phyloP scores from a whole-genome alignment of 2,329 filamentous ascomycete species.

The Fusarium goolgardi region DNA sequence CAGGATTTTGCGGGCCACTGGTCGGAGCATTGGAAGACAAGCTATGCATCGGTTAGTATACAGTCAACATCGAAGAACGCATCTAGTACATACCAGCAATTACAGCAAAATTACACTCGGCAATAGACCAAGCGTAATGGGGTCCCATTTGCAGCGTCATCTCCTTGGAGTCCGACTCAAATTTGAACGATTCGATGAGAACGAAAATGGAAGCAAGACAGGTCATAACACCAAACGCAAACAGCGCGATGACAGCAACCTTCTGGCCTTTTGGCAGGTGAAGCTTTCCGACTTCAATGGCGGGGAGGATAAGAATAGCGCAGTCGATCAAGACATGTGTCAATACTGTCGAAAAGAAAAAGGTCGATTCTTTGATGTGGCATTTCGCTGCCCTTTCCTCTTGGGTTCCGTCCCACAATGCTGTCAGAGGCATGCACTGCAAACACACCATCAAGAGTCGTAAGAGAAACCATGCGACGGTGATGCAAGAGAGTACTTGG shows the following conservation, averaged over 20 bases:
- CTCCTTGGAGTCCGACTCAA: constrained; percentile 41
- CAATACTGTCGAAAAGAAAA: constrained; percentile 50
- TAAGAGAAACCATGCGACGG: constrained; percentile 46
- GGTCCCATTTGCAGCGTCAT: constrained; percentile 44
- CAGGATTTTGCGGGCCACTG: constrained; percentile 35
- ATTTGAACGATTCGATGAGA: constrained; percentile 41
- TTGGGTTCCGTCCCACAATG: constrained; percentile 49
- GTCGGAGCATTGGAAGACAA: constrained; percentile 42
- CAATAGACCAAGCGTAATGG: constrained; percentile 47
- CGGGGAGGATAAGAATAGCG: constrained; percentile 48
- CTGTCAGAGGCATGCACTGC: constrained; percentile 50
- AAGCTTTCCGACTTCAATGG: constrained; percentile 50
- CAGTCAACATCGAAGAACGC: fast-evolving
- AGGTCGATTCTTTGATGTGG: constrained; percentile 48
- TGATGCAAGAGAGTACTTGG: constrained; percentile 41
- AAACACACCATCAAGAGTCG: constrained; percentile 50
- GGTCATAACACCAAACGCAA: constrained; percentile 47
- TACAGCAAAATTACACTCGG: constrained; percentile 48
- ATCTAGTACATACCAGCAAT: constrained; percentile 41
- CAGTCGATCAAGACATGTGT: constrained; percentile 51
- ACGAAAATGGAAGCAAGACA: constrained; percentile 48
- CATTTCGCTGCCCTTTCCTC: constrained; percentile 42
- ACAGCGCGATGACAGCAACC: constrained; percentile 47
- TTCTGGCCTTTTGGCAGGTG: constrained; percentile 47
- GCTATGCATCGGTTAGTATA: constrained; percentile 18